Evolutionary conservation across 768 basidiomycete species (phyloP).

Genomic region (Lactifluus pinguis): DNA sequence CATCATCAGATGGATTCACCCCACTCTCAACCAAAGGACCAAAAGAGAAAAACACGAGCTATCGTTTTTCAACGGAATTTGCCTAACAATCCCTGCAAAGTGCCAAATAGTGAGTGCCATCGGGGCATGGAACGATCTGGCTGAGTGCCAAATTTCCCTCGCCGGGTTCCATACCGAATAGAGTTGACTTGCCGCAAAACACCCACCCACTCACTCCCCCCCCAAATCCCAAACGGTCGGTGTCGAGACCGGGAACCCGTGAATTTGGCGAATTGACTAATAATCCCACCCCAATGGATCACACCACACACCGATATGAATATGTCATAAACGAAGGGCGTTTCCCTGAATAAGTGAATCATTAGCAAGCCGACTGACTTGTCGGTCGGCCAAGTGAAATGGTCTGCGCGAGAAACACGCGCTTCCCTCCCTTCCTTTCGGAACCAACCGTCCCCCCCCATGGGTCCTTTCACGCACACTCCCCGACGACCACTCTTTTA

Average conservation of each 20-base stretch:
- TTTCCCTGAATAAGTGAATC: constrained; percentile 4
- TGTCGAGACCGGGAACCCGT: neutral
- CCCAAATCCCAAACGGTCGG: neutral
- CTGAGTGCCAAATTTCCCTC: neutral
- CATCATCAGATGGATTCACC: neutral
- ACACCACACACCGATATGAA: constrained; percentile 3
- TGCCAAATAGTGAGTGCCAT: constrained; percentile 18
- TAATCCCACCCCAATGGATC: constrained; percentile 5
- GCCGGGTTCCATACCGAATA: constrained; percentile 16
- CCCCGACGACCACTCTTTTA: neutral
- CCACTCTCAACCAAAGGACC: neutral
- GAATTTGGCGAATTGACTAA: neutral
- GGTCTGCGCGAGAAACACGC: constrained; percentile 12
- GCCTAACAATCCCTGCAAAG: constrained; percentile 4
- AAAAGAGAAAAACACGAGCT: constrained; percentile 14
- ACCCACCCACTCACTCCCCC: neutral
- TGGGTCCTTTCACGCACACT: neutral
- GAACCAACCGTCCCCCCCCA: neutral
- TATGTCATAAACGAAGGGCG: constrained; percentile 9
- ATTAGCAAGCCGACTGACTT: constrained; percentile 13
- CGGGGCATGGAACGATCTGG: constrained; percentile 15
- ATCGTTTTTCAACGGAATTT: constrained; percentile 4
- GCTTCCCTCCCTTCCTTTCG: constrained; percentile 8
- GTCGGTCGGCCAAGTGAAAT: constrained; percentile 16
- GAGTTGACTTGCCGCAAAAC: constrained; percentile 19